A percentile compares a stretch with the other conserved stretches of the same genome.
Evolutionary conservation across 345 rosid species (phyloP).

Genomic region (Populus alba): DNA sequence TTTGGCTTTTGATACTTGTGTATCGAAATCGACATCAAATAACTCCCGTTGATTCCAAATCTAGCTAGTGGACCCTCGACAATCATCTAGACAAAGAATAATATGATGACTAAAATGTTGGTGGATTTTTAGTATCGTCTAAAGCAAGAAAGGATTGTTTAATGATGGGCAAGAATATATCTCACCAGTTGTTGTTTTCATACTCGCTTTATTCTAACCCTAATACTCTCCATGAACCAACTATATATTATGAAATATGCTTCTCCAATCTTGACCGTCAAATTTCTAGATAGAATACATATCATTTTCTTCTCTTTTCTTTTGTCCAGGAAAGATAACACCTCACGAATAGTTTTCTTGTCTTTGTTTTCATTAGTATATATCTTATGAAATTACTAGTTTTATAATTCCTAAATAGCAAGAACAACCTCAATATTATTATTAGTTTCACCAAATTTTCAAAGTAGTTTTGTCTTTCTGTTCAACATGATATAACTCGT

Average conservation of each 20-base stretch:
- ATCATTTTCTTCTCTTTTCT: background rate
- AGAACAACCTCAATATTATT: no score
- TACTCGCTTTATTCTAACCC: slow-evolving; percentile 31
- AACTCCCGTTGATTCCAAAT: slow-evolving; percentile 33
- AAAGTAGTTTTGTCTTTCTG: no score
- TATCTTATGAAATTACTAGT: background rate
- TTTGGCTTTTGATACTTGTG: background rate
- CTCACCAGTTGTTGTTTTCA: slow-evolving; percentile 21
- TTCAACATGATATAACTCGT: no score
- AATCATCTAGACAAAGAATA: slow-evolving; percentile 32
- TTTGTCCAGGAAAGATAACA: no score
- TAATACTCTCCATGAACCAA: slow-evolving; percentile 2
- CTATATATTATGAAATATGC: slow-evolving; percentile 16
- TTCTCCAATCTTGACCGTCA: slow-evolving; percentile 22
- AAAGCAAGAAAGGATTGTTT: slow-evolving; percentile 21
- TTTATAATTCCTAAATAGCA: no score
- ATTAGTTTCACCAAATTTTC: no score
- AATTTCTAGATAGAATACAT: background rate
- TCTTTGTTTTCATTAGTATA: no score
- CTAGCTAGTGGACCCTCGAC: slow-evolving; percentile 30
- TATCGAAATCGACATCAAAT: slow-evolving; percentile 11
- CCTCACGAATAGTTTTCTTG: no score
- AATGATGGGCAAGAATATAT: slow-evolving; percentile 30
- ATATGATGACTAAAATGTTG: slow-evolving; percentile 17
- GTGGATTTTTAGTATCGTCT: slow-evolving; percentile 38